Evolutionary conservation across 768 basidiomycete species (phyloP).

Genomic region (Pisolithus orientalis): DNA sequence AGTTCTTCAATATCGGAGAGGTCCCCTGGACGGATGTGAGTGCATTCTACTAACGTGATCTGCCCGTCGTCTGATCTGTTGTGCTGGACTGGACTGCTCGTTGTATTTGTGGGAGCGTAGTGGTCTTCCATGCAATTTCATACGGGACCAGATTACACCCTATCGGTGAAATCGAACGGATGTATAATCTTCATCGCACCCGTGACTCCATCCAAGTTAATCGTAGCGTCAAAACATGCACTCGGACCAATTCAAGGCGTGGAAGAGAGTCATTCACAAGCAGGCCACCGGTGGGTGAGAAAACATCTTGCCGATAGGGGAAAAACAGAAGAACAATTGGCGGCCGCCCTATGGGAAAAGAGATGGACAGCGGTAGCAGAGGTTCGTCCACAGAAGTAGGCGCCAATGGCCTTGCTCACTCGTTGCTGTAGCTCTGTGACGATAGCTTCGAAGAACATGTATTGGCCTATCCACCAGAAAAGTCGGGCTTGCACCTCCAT

Average conservation of each 20-base stretch:
- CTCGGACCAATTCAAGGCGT: constrained; percentile 50
- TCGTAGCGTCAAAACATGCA: constrained; percentile 92
- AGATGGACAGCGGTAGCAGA: constrained; percentile 91
- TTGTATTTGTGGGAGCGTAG: constrained; percentile 32
- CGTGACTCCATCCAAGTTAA: constrained; percentile 62
- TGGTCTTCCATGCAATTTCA: constrained; percentile 68
- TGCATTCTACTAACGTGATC: constrained; percentile 3
- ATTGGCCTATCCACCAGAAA: constrained; percentile 70
- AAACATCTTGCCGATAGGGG: constrained; percentile 49
- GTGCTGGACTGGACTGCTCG: background rate
- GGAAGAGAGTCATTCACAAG: constrained; percentile 65
- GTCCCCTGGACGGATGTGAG: constrained; percentile 91
- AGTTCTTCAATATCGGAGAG: constrained; percentile 98
- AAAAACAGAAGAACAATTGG: constrained; percentile 70
- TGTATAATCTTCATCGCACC: constrained; percentile 96
- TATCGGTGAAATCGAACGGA: constrained; percentile 92
- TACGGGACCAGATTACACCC: constrained; percentile 71
- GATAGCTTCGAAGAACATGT: constrained; percentile 98
- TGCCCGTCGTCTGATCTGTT: background rate
- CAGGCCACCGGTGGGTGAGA: constrained; percentile 78
- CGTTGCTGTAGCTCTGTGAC: constrained; percentile 73
- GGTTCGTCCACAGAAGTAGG: constrained; percentile 38
- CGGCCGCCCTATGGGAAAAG: constrained; percentile 66
- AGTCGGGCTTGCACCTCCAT: constrained; percentile 88
- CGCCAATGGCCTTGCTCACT: background rate